Percentiles rank a stretch among this genome's conserved stretches.
Evolutionary conservation across 192 early-diverging fungal genomes (phyloP).

Genomic region (Coemansia sp.): DNA sequence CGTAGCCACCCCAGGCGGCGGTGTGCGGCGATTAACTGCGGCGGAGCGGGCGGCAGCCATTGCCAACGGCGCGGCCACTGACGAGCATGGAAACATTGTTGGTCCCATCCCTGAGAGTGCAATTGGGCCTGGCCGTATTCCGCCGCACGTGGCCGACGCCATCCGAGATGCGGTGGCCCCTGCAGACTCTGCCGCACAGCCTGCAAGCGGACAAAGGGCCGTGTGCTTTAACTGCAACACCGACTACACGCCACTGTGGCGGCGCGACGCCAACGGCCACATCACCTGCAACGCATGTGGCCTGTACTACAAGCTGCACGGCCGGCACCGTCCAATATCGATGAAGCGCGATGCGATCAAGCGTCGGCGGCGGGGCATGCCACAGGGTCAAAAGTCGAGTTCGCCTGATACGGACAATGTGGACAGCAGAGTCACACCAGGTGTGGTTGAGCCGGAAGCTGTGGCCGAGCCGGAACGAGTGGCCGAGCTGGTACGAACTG

Average conservation of each 20-base stretch:
- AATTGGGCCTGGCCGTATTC: conserved; percentile 32
- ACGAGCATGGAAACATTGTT: conserved; percentile 52
- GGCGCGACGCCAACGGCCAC: conserved; percentile 70
- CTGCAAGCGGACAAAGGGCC: conserved; percentile 14
- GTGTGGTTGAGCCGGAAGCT: background rate
- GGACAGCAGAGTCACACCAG: background rate
- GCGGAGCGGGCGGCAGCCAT: conserved; percentile 54
- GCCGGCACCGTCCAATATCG: conserved; percentile 74
- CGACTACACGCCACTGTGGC: conserved; percentile 75
- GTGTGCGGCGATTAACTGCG: conserved; percentile 36
- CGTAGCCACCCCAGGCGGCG: background rate
- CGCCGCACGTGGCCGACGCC: conserved; percentile 37
- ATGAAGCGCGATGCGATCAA: conserved; percentile 76
- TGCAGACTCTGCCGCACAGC: background rate
- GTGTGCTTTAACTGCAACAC: conserved; percentile 75
- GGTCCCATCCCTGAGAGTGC: conserved; percentile 46
- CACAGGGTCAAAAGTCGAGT: background rate
- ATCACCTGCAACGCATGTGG: conserved; percentile 92
- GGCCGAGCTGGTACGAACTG: too few species aligned
- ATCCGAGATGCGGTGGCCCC: conserved; percentile 12
- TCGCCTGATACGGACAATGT: background rate
- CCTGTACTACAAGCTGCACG: conserved; percentile 85
- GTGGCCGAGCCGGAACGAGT: background rate
- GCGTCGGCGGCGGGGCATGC: conserved; percentile 62
- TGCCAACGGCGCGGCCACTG: conserved; percentile 50